These are phyloP conservation scores for Pseudohalonectria lignicola DNA, from an alignment of 2,329 filamentous ascomycete species.

Conservation along the genomic window DNA sequence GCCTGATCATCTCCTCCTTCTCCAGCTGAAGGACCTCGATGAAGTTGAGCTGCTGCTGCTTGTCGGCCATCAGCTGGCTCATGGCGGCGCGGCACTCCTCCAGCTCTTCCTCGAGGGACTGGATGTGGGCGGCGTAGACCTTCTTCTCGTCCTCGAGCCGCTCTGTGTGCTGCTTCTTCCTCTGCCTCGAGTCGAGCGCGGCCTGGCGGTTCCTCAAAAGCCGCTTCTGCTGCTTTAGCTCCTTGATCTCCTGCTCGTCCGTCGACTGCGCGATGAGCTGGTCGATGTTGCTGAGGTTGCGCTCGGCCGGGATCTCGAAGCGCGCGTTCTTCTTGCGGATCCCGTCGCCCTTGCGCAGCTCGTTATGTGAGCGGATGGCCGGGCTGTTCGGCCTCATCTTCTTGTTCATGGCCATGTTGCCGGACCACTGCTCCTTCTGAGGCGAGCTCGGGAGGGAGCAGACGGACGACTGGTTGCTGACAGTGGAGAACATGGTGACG, in stretches of 20 bases:
- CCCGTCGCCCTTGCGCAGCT: slow-evolving; percentile 68
- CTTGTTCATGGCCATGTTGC: slow-evolving; percentile 41
- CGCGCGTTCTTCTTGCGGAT: slow-evolving; percentile 98
- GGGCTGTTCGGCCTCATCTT: slow-evolving; percentile 58
- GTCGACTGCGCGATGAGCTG: slow-evolving; percentile 78
- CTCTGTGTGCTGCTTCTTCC: slow-evolving; percentile 98
- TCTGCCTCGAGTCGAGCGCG: slow-evolving; percentile 93
- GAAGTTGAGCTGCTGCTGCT: slow-evolving; percentile 63
- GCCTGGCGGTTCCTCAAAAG: slow-evolving; percentile 91
- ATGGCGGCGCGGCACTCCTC: slow-evolving; percentile 55
- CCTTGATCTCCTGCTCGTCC: slow-evolving; percentile 90
- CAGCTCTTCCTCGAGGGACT: slow-evolving; percentile 68
- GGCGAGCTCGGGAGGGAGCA: slow-evolving; percentile 40
- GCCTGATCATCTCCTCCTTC: slow-evolving; percentile 83
- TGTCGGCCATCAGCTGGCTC: slow-evolving; percentile 61
- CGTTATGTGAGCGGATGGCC: slow-evolving; percentile 62
- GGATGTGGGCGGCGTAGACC: slow-evolving; percentile 67
- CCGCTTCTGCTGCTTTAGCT: slow-evolving; percentile 96
- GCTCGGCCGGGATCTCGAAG: slow-evolving; percentile 91
- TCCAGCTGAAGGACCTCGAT: slow-evolving; percentile 70
- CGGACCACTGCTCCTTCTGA: slow-evolving; percentile 45
- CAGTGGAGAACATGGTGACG: slow-evolving; percentile 41
- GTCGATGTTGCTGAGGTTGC: slow-evolving; percentile 91
- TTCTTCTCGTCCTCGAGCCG: slow-evolving; percentile 96
- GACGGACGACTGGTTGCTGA: slow-evolving; percentile 28